Evolutionary conservation across 805 yeast genomes (phyloP), one percentile per base, ranked within the genome.

Genomic region (Candida xyloterini): DNA sequence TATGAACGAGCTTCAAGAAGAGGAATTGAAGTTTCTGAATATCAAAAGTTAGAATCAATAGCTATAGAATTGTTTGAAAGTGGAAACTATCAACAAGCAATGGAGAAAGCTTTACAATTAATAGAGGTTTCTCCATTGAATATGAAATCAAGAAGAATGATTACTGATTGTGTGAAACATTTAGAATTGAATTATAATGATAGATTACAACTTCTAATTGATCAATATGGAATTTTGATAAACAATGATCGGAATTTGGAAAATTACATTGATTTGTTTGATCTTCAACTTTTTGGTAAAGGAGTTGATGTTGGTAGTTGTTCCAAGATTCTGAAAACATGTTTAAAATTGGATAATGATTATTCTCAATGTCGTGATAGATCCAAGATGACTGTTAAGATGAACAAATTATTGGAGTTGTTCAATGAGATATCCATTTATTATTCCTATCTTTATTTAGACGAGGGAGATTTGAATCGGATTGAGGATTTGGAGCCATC

Each of bases 341-440:
- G 97, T 57, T 65, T 91, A 34, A 79, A 84, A 39, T 71, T 78
- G 30, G 91, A 91, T 59, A 84, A 87, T 60, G 96, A 87, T 46
- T 74, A 72, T 48, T 63, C 64, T 20, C 64, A 61, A 2, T 88
- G 95, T 59, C 77, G 79, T 22, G 63, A 55, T 13, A 53, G 73
- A 22, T 74, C 85, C 9, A 75, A 81, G 50, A 59, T 79, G n/a
- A 65, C 65, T 40, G 67, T 75, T 22, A 74, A 71, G 42, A 62
- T 79, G 43, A 61, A 56, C 27, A 66, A 57, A 40, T 63, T 70
- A 28, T 60, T 65, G 43, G 63, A 47, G 51, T 63, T 51, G 29
- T 50, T 74, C 20, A 69, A 74, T 26, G 63, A 72, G 10, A 71
- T 76, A 38, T 74, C 80, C 1, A 56, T 61, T 16, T 59, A 61